Evolutionary conservation across 129 eudicot genomes (phyloP).

Genomic region (Kitagawia praeruptora): DNA sequence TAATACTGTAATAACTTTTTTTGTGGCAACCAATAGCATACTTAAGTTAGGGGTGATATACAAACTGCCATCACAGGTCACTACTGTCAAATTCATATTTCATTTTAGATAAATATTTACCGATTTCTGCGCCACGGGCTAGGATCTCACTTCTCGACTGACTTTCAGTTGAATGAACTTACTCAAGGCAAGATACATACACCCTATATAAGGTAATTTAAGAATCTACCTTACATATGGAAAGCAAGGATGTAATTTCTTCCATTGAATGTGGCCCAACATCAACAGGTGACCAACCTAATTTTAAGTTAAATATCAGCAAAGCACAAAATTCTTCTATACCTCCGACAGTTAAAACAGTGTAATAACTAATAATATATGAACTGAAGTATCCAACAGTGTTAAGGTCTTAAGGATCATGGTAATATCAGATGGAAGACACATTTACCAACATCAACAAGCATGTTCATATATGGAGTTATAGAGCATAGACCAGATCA

Average conservation of each 20-base stretch:
- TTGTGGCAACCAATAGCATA: neutral
- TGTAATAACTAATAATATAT: neutral
- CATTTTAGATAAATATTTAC: neutral
- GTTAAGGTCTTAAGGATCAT: neutral
- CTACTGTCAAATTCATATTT: neutral
- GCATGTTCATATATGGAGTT: neutral
- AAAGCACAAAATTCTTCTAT: neutral
- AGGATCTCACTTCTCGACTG: neutral
- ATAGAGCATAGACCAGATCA: neutral
- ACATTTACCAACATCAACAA: neutral
- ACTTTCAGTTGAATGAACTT: neutral
- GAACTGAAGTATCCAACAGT: neutral
- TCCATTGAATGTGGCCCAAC: conserved; percentile 62
- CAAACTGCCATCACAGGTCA: neutral
- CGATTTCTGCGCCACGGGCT: neutral
- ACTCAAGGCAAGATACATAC: neutral
- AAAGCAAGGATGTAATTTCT: conserved; percentile 50
- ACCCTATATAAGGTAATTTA: neutral
- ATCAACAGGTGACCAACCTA: conserved; percentile 77
- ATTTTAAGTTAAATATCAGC: conserved; percentile 1
- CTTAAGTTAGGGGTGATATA: neutral
- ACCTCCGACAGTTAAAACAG: neutral
- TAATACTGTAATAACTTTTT: too few relatives aligned
- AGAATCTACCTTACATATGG: conserved; percentile 52
- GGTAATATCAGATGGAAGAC: neutral